phyloP scores from a whole-genome alignment of 495 filamentous ascomycete species.

The Podospora conica region DNA sequence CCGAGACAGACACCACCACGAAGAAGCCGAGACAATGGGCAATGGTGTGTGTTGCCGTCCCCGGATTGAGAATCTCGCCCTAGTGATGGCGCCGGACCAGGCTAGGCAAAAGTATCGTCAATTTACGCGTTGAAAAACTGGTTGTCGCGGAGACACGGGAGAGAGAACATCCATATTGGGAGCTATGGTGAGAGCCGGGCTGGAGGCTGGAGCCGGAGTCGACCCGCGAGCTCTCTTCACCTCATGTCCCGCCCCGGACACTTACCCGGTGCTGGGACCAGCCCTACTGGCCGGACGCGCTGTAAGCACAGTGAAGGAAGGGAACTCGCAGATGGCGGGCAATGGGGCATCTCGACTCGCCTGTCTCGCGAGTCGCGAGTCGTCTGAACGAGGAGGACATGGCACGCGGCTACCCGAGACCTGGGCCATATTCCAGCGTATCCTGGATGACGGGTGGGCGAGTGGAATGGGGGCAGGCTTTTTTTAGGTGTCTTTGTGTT shows the following conservation, averaged over 20 bases:
- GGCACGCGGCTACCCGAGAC: conserved; percentile 4
- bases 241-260: background rate
- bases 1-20: background rate
- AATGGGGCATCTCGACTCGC: background rate
- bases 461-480: background rate
- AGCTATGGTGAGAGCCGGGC: background rate
- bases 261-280: background rate
- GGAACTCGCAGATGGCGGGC: background rate
- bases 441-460: background rate
- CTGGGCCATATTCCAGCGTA: background rate
- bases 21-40: background rate
- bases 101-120: background rate
- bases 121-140: background rate
- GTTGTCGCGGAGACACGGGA: background rate
- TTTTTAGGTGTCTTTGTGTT: conserved; percentile 3
- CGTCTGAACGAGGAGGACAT: background rate
- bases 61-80: background rate
- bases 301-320: background rate
- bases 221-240: background rate
- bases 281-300: background rate
- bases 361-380: background rate
- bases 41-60: background rate
- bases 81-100: background rate
- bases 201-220: no score
- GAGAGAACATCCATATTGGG: background rate